Evolutionary conservation across 1,284 basidiomycete species (phyloP), one percentile per base, ranked within the genome.

Genomic region (Lentinula novae-zelandiae): DNA sequence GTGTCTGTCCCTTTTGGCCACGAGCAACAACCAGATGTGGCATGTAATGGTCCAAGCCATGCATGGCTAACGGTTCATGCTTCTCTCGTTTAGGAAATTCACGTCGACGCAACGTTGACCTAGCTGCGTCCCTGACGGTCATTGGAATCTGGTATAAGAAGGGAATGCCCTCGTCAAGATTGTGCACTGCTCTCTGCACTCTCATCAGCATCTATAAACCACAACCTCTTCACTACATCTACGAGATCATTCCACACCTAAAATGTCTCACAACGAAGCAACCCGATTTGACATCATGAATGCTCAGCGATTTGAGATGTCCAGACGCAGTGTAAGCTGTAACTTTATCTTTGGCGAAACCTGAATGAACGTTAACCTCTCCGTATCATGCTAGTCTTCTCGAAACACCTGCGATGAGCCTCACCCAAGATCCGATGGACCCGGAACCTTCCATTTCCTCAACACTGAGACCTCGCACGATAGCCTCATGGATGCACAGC

Each of bases 401-500:
- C 31, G 56, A 50, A 34, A 44, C 57, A 40, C 17, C 38, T 44
- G 5, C 1, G 10, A 58, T n/a, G 6, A 52, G 20, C 57, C 20
- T 9, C 31, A 39, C 33, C 20, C 34, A 40, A 39, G 57, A 50
- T 49, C 22, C 38, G 49, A 2, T 58, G 36, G 34, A 39, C 36
- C 20, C 46, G 46, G 49, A 50, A 5, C 31, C 20, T 10, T 17
- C 39, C 22, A 20, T 20, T 51, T 31, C 15, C 9, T 38, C 9
- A 20, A 50, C 20, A 20, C 5, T 13, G 57, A 50, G 39, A 12
- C 33, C 15, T 36, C 48, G 13, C 57, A 48, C 22, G 34, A 7
- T 27, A 51, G 27, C 34, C 57, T 51, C 49, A 50, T 58, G 57
- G 48, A 58, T 40, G 48, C 46, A 39, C 57, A 58, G 46, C 44